These are phyloP conservation scores for Alternaria burnsii DNA, from an alignment of 2,329 filamentous ascomycete genomes.

Conservation along the genomic window DNA sequence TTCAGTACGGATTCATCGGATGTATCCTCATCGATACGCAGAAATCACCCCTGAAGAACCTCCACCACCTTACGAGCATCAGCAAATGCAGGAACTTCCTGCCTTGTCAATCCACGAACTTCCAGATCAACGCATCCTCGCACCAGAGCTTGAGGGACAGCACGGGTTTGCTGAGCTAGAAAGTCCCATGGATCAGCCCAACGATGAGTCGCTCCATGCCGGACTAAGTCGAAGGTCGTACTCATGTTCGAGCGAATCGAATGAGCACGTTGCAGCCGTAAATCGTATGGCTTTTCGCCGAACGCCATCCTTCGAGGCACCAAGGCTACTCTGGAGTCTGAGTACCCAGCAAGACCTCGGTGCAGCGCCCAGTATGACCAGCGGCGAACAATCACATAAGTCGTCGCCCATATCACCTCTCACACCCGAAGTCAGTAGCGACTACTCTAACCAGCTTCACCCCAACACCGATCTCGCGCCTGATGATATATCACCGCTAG, in stretches of 20 bases:
- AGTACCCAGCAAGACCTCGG: background rate
- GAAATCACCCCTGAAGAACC: background rate
- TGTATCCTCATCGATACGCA: background rate
- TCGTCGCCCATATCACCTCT: conserved; percentile 12
- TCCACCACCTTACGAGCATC: background rate
- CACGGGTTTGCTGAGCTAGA: background rate
- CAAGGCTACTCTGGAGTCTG: background rate
- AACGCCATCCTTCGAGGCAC: background rate
- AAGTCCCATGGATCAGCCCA: background rate
- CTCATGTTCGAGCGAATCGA: background rate
- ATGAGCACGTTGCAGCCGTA: background rate
- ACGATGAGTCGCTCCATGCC: background rate
- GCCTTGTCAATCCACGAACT: conserved; percentile 1
- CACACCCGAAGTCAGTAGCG: background rate
- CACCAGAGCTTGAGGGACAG: conserved; percentile 5
- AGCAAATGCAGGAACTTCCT: background rate
- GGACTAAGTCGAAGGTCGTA: background rate
- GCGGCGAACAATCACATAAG: background rate
- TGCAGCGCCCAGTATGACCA: background rate
- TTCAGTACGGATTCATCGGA: conserved; percentile 1
- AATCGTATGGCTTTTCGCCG: background rate
- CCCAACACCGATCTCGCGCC: background rate
- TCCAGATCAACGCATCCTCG: background rate
- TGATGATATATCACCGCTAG: background rate
- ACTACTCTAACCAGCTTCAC: background rate